These are phyloP conservation scores for Stylonectria norvegica DNA, from an alignment of 2,329 filamentous ascomycete species.

Conservation along the genomic window DNA sequence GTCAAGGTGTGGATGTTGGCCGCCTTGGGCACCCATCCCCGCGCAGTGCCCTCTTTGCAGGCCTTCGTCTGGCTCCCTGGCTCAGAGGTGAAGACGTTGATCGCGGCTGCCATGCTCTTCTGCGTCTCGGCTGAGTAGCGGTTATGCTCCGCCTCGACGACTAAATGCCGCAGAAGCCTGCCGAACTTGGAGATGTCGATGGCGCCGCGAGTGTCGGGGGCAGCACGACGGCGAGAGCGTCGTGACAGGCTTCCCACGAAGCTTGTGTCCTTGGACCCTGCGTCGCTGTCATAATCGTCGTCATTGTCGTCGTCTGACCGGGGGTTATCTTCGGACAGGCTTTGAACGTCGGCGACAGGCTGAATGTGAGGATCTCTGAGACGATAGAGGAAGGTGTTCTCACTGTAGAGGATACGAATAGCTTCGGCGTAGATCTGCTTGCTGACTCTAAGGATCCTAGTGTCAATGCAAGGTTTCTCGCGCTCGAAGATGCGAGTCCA, in stretches of 20 bases:
- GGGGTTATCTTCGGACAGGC: constrained; percentile 16
- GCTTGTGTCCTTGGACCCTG: background rate
- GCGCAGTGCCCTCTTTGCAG: constrained; percentile 1
- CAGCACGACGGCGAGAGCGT: too few relatives aligned
- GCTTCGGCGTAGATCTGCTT: constrained; percentile 36
- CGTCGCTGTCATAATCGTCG: background rate
- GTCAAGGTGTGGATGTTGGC: constrained; percentile 40
- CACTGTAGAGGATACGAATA: constrained; percentile 42
- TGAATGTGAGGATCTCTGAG: constrained; percentile 37
- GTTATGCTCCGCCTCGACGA: constrained; percentile 42
- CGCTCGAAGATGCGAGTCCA: constrained; percentile 34
- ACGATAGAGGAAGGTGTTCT: constrained; percentile 46
- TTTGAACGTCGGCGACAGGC: constrained; percentile 12
- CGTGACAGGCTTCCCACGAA: too few relatives aligned
- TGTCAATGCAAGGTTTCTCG: constrained; percentile 29
- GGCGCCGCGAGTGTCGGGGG: constrained; percentile 9
- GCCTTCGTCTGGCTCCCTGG: constrained; percentile 12
- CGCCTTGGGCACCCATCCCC: too few relatives aligned
- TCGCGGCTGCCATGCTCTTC: constrained; percentile 33
- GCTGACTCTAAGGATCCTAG: constrained; percentile 38
- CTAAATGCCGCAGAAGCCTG: constrained; percentile 39
- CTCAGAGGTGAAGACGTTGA: constrained; percentile 34
- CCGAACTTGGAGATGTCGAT: constrained; percentile 37
- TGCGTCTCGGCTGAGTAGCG: constrained; percentile 28
- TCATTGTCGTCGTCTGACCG: constrained; percentile 5